phyloP scores from a whole-genome alignment of 2,329 filamentous ascomycete species.

The Ophiostoma novo-ulmi region DNA sequence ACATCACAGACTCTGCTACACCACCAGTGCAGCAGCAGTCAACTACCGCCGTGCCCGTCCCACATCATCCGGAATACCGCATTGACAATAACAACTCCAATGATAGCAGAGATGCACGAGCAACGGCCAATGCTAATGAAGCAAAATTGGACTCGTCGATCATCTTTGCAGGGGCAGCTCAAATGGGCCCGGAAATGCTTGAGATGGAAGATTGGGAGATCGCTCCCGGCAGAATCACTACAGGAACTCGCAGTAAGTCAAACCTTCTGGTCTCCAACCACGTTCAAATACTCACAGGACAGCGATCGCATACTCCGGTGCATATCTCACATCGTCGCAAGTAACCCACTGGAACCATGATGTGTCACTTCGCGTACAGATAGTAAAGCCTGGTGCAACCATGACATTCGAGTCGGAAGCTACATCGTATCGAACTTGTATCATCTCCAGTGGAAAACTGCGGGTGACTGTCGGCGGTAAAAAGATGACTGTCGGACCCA shows the following conservation, averaged over 20 bases:
- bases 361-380: constrained; percentile 32
- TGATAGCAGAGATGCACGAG: not conserved
- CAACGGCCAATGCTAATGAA: not conserved
- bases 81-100: not conserved
- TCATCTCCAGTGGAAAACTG: constrained; percentile 34
- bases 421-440: constrained; percentile 30
- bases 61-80: not conserved
- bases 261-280: not conserved
- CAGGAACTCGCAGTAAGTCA: constrained; percentile 28
- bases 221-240: constrained; percentile 33
- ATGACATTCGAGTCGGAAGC: constrained; percentile 27
- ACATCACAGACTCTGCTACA: not conserved
- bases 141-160: constrained; percentile 23
- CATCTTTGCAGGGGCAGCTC: constrained; percentile 26
- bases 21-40: not conserved
- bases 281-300: not conserved
- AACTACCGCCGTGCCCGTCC: not conserved
- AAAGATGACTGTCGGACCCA: constrained; percentile 40
- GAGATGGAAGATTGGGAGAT: constrained; percentile 39
- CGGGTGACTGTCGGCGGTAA: constrained; percentile 31
- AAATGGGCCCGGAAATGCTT: constrained; percentile 26
- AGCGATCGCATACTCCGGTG: constrained; percentile 36
- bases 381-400: constrained; percentile 29
- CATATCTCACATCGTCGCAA: constrained; percentile 31
- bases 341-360: constrained; percentile 30